Conservation (phyloP, 352 stramenopile species). For the Pythium aristosporum region DNA sequence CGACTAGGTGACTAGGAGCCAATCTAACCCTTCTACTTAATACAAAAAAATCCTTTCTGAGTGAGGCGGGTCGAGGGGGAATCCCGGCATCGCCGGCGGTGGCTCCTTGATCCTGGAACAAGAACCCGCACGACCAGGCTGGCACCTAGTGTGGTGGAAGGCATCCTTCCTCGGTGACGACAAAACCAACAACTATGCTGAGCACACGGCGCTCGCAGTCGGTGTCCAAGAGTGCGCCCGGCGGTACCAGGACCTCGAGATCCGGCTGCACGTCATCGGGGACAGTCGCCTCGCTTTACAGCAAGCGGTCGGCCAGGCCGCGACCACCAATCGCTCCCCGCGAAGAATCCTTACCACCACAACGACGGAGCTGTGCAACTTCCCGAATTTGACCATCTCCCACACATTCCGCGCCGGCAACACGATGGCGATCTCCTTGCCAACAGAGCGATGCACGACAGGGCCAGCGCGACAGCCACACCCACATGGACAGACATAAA, state of each 20-base stretch:
- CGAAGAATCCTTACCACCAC: neutral
- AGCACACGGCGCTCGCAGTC: neutral
- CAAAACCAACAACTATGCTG: neutral
- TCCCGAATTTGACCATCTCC: too few relatives aligned
- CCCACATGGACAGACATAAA: too few relatives aligned
- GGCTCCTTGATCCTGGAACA: neutral
- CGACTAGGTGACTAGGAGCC: too few relatives aligned
- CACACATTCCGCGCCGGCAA: slow-evolving; percentile 1
- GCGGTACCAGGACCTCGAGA: neutral
- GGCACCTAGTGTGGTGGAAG: neutral
- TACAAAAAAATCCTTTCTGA: too few relatives aligned
- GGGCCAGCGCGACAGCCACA: neutral
- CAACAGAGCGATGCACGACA: neutral
- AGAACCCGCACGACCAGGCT: neutral
- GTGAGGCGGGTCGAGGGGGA: too few relatives aligned
- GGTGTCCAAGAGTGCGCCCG: neutral
- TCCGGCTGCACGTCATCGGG: neutral
- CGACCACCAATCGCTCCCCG: neutral
- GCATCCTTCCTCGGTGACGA: neutral
- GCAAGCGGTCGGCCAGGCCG: neutral
- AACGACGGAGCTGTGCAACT: too few relatives aligned
- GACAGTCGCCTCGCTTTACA: neutral
- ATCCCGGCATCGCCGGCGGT: neutral
- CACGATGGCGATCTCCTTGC: neutral
- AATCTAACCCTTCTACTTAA: too few relatives aligned